Conservation (phyloP, 768 basidiomycete species). For the Suillus subaureus region DNA sequence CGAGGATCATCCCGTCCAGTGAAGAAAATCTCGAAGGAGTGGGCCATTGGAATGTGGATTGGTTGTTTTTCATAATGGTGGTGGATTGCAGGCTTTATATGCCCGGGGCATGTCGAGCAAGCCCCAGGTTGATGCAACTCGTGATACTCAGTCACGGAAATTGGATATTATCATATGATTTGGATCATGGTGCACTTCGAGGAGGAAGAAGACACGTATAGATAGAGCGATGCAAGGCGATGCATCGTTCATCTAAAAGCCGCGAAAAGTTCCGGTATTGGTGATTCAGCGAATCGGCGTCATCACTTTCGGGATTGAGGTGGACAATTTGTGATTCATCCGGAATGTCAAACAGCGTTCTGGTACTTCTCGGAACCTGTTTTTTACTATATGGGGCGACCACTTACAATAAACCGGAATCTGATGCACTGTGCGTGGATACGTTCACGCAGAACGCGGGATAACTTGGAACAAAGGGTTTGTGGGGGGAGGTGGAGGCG, state of each 20-base stretch:
- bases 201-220: conserved; percentile 27
- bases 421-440: not conserved
- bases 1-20: conserved; percentile 71
- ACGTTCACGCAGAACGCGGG: not conserved
- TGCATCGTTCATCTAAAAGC: conserved; percentile 5
- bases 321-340: conserved; percentile 1
- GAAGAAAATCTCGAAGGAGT: conserved; percentile 64
- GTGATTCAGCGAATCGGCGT: not conserved
- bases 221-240: conserved; percentile 4
- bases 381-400: conserved; percentile 3
- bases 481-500: not conserved
- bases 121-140: conserved; percentile 51
- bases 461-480: not conserved
- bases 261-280: conserved; percentile 4
- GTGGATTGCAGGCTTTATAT: conserved; percentile 31
- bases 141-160: conserved; percentile 53
- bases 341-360: conserved; percentile 6
- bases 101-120: conserved; percentile 12
- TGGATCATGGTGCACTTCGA: conserved; percentile 52
- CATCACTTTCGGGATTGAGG: not conserved
- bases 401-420: not conserved
- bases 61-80: conserved; percentile 8
- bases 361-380: conserved; percentile 2
- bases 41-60: conserved; percentile 30
- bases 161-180: conserved; percentile 34